Conservation (phyloP, 2,329 filamentous ascomycete species). For the Blastomyces silverae region DNA sequence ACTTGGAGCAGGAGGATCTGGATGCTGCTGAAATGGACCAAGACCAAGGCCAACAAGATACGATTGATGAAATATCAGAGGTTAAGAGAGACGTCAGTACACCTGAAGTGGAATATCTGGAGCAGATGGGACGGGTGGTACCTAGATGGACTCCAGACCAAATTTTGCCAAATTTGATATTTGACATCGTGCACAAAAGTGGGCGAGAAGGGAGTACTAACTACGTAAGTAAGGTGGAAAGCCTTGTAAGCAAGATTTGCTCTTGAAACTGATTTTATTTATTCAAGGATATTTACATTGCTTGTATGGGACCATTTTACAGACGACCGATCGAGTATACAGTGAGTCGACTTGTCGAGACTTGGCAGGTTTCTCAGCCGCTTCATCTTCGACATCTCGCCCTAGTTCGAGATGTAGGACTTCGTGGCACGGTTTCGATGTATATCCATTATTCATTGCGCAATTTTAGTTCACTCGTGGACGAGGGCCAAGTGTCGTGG, state of each 20-base stretch:
- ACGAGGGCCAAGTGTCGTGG: slow-evolving; percentile 47
- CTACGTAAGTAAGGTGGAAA: slow-evolving; percentile 28
- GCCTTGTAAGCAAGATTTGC: slow-evolving; percentile 13
- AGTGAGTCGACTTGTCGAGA: slow-evolving; percentile 48
- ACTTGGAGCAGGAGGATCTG: slow-evolving; percentile 28
- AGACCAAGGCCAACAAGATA: slow-evolving; percentile 26
- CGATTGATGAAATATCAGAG: slow-evolving; percentile 19
- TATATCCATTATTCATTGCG: slow-evolving; percentile 51
- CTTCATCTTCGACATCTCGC: slow-evolving; percentile 51
- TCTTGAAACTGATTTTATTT: not conserved
- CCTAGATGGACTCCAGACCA: slow-evolving; percentile 52
- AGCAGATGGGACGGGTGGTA: slow-evolving; percentile 34
- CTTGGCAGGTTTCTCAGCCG: slow-evolving; percentile 55
- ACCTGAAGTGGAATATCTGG: slow-evolving; percentile 24
- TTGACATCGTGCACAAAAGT: slow-evolving; percentile 42
- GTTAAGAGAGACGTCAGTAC: slow-evolving; percentile 7
- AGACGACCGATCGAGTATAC: slow-evolving; percentile 50
- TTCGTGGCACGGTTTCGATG: slow-evolving; percentile 43
- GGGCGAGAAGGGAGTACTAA: slow-evolving; percentile 48
- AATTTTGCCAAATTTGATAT: slow-evolving; percentile 47
- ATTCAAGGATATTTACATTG: slow-evolving; percentile 37
- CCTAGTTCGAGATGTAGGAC: slow-evolving; percentile 49
- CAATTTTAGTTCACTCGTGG: slow-evolving; percentile 50
- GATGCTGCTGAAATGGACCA: slow-evolving; percentile 31
- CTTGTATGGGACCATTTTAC: slow-evolving; percentile 47